phyloP scores from a whole-genome alignment of 1,139 yeast species.

The Protomyces lactucae-debilis region DNA sequence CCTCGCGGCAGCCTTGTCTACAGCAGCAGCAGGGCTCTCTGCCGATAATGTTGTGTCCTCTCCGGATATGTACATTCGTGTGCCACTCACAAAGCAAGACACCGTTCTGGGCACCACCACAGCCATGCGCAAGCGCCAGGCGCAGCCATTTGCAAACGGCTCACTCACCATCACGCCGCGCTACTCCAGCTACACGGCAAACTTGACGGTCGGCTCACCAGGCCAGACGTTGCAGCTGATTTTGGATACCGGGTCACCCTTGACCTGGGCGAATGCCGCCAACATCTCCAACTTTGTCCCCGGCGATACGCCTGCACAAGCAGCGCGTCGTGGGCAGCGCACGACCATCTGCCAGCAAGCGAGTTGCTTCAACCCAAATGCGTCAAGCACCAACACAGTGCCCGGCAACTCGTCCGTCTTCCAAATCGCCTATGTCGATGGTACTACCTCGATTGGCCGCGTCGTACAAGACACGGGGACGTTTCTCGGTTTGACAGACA shows the following conservation, averaged over 20 bases:
- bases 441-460: constrained; percentile 23
- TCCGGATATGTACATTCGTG: neutral
- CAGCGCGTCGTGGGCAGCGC: constrained; percentile 4
- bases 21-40: neutral
- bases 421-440: constrained; percentile 22
- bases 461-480: constrained; percentile 17
- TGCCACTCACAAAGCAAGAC: constrained; percentile 3
- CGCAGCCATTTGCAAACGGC: neutral
- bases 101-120: neutral
- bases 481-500: constrained; percentile 15
- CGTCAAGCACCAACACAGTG: constrained; percentile 3
- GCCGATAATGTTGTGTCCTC: neutral
- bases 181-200: constrained; percentile 6
- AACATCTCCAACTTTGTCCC: constrained; percentile 19
- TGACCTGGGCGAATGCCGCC: constrained; percentile 27
- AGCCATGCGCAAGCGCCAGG: constrained; percentile 10
- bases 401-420: constrained; percentile 18
- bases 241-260: constrained; percentile 28
- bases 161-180: constrained; percentile 2
- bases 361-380: constrained; percentile 16
- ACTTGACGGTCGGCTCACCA: constrained; percentile 23
- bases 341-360: constrained; percentile 10
- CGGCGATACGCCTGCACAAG: constrained; percentile 13
- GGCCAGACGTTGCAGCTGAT: constrained; percentile 12
- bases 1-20: neutral